These are phyloP conservation scores for Sideroxylon spinosum DNA, from an alignment of 179 eudicot species.

Conservation along the genomic window DNA sequence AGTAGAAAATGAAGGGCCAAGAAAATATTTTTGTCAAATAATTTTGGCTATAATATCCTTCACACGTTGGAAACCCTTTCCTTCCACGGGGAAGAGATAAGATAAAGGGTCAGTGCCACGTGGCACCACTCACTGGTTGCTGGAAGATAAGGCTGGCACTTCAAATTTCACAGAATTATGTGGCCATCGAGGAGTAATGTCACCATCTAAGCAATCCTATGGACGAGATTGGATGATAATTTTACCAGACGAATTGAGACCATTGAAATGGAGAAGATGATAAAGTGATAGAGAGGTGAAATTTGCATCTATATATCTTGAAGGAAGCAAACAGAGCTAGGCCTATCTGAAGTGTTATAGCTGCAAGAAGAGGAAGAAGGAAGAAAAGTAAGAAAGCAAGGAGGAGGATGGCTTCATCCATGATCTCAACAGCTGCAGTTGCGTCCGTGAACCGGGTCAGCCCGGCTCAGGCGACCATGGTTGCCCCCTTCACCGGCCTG, in stretches of 20 bases:
- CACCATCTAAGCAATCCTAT: not conserved
- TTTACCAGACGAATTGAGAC: conserved; percentile 9
- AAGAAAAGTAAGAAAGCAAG: too few species aligned
- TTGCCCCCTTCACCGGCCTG: conserved; percentile 38
- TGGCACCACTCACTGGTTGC: not conserved
- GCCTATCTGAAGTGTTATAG: not conserved
- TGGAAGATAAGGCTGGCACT: conserved; percentile 20
- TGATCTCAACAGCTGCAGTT: conserved; percentile 23
- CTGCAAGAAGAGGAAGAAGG: not conserved
- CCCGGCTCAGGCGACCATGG: conserved; percentile 31
- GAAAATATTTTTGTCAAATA: not conserved
- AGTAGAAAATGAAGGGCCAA: conserved; percentile 8
- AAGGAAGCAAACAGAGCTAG: not conserved
- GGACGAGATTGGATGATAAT: not conserved
- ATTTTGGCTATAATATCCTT: not conserved
- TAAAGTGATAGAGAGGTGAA: not conserved
- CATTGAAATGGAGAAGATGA: conserved; percentile 2
- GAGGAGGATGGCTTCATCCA: conserved; percentile 26
- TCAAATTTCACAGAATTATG: conserved; percentile 9
- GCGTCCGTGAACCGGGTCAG: conserved; percentile 21
- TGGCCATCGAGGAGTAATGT: conserved; percentile 11
- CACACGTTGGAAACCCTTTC: not conserved
- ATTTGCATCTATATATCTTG: conserved; percentile 14
- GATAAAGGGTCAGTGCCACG: conserved; percentile 13
- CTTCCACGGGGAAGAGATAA: conserved; percentile 22